Conservation (phyloP, 352 stramenopile genomes). For the Globisporangium sylvaticum region DNA sequence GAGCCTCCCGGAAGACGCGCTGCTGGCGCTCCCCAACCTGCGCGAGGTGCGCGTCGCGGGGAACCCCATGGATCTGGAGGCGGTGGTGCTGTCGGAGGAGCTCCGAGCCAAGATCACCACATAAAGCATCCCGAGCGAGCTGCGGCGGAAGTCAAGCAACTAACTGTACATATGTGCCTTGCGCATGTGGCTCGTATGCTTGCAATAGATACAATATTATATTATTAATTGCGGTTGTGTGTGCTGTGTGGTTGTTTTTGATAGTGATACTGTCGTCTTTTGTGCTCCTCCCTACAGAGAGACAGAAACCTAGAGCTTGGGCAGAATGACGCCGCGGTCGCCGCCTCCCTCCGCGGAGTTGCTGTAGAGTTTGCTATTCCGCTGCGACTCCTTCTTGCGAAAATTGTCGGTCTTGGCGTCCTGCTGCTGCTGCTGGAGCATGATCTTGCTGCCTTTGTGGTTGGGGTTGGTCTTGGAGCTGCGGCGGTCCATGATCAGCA, state of each 20-base stretch:
- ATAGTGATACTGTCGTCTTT: neutral
- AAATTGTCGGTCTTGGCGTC: slow-evolving; percentile 16
- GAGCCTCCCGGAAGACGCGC: slow-evolving; percentile 32
- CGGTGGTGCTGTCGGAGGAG: slow-evolving; percentile 20
- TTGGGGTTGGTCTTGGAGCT: slow-evolving; percentile 38
- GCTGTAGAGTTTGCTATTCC: slow-evolving; percentile 32
- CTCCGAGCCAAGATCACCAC: slow-evolving; percentile 34
- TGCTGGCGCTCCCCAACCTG: slow-evolving; percentile 38
- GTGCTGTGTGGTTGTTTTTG: slow-evolving; percentile 1
- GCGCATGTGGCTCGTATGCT: neutral
- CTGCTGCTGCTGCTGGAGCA: neutral
- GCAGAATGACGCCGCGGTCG: slow-evolving; percentile 45
- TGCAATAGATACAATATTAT: slow-evolving; percentile 9
- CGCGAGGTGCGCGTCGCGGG: slow-evolving; percentile 35
- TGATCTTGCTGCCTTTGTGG: slow-evolving; percentile 17
- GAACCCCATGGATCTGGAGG: slow-evolving; percentile 35
- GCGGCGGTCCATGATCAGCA: slow-evolving; percentile 30
- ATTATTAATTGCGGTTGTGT: slow-evolving; percentile 3
- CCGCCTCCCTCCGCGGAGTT: slow-evolving; percentile 13
- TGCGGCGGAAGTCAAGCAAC: neutral
- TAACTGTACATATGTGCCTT: neutral
- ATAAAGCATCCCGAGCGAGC: slow-evolving; percentile 10
- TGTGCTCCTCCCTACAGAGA: neutral
- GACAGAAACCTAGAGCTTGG: slow-evolving; percentile 25
- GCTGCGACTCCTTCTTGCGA: slow-evolving; percentile 42